Evolutionary conservation across 2,329 filamentous ascomycete genomes (phyloP).

Genomic region (Salinomyces thailandicus): DNA sequence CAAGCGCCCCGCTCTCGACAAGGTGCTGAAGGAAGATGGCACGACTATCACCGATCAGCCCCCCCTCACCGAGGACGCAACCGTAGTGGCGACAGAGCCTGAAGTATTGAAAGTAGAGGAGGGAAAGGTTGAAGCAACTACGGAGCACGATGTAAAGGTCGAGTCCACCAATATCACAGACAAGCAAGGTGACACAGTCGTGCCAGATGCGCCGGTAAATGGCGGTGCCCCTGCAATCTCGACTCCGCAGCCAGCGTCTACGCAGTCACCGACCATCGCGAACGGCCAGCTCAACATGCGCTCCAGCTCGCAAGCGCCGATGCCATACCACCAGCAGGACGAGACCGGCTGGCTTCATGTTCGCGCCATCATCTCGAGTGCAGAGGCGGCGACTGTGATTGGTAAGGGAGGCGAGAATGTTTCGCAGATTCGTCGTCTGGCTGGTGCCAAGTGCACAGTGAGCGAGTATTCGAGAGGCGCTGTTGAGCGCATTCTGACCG

Average conservation of each 20-base stretch:
- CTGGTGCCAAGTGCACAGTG: slow-evolving; percentile 95
- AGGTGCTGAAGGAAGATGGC: slow-evolving; percentile 60
- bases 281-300: slow-evolving; percentile 44
- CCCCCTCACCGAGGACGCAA: slow-evolving; percentile 16
- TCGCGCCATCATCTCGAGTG: slow-evolving; percentile 91
- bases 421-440: slow-evolving; percentile 87
- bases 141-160: slow-evolving; percentile 29
- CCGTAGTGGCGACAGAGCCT: slow-evolving; percentile 2
- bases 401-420: slow-evolving; percentile 98
- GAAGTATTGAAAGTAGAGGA: slow-evolving; percentile 18
- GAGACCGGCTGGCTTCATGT: slow-evolving; percentile 97
- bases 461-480: slow-evolving; percentile 96
- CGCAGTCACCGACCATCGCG: slow-evolving; percentile 24
- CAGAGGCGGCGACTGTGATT: slow-evolving; percentile 94
- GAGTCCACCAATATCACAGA: slow-evolving; percentile 38
- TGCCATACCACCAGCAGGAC: slow-evolving; percentile 53
- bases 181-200: slow-evolving; percentile 57
- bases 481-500: slow-evolving; percentile 93
- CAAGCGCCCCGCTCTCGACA: slow-evolving; percentile 92
- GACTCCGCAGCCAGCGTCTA: slow-evolving; percentile 3
- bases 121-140: slow-evolving; percentile 1
- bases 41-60: slow-evolving; percentile 28
- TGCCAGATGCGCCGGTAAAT: slow-evolving; percentile 47
- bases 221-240: slow-evolving; percentile 33
- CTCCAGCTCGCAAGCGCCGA: slow-evolving; percentile 32